Evolutionary conservation across 441 rosid species (phyloP).

Genomic region (Hypseocharis bilobata): DNA sequence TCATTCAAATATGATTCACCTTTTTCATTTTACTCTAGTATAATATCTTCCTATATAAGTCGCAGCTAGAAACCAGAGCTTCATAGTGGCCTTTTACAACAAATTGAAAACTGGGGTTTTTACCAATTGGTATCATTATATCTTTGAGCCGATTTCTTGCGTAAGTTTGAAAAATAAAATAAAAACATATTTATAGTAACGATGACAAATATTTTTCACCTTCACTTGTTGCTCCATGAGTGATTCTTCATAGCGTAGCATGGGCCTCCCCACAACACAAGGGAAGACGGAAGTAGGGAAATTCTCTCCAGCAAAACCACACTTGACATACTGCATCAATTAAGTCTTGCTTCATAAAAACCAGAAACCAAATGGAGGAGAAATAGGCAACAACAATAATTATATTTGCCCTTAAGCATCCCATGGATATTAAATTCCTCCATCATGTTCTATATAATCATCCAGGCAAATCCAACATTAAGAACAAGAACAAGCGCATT

Average conservation of each 20-base stretch:
- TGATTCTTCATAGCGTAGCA: conserved; percentile 82
- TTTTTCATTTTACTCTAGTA: neutral
- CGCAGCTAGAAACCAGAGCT: neutral
- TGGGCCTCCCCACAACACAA: conserved; percentile 82
- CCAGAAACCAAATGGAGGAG: conserved; percentile 2
- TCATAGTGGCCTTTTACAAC: neutral
- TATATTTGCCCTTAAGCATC: neutral
- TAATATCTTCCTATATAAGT: too few relatives aligned
- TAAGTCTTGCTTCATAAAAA: conserved; percentile 10
- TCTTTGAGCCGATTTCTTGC: neutral
- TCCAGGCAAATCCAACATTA: neutral
- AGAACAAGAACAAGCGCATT: neutral
- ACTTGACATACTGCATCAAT: conserved; percentile 73
- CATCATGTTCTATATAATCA: neutral
- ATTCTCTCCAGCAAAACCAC: conserved; percentile 95
- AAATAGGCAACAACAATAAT: neutral
- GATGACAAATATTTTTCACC: conserved; percentile 30
- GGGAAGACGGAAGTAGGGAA: conserved; percentile 97
- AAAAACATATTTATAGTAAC: neutral
- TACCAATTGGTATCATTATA: neutral
- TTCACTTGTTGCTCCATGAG: conserved; percentile 77
- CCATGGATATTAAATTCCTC: neutral
- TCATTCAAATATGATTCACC: too few relatives aligned
- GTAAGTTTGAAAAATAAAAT: neutral
- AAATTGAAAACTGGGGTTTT: neutral